These are phyloP conservation scores for Trichophyton simii DNA, from an alignment of 2,329 filamentous ascomycete species.

Conservation along the genomic window DNA sequence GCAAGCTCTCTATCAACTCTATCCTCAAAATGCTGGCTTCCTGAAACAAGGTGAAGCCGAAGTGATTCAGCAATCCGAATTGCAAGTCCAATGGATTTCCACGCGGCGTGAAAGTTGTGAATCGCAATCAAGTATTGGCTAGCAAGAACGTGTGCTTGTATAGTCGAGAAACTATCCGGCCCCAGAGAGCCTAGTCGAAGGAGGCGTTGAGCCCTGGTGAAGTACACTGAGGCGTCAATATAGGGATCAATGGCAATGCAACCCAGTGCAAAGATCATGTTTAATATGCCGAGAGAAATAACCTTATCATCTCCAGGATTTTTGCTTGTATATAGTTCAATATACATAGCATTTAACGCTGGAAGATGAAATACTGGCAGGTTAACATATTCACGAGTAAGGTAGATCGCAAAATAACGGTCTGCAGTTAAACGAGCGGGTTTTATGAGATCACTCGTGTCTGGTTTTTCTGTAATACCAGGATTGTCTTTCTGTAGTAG, in stretches of 20 bases:
- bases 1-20: constrained; percentile 15
- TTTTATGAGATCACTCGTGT: constrained; percentile 4
- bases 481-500: constrained; percentile 5
- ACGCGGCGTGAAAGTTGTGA: constrained; percentile 15
- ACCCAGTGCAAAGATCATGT: constrained; percentile 15
- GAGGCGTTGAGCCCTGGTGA: constrained; percentile 14
- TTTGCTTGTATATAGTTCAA: constrained; percentile 5
- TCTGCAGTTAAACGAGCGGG: constrained; percentile 14
- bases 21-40: constrained; percentile 11
- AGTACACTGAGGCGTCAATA: constrained; percentile 12
- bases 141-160: constrained; percentile 17
- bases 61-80: constrained; percentile 16
- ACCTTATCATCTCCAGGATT: constrained; percentile 7
- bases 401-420: constrained; percentile 14
- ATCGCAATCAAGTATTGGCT: constrained; percentile 18
- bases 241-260: constrained; percentile 10
- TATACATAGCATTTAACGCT: constrained; percentile 14
- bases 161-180: constrained; percentile 8
- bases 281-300: constrained; percentile 14
- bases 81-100: constrained; percentile 16
- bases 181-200: constrained; percentile 11
- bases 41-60: constrained; percentile 13
- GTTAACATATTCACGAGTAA: constrained; percentile 19
- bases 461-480: not conserved
- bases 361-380: constrained; percentile 17